phyloP scores from a whole-genome alignment of 768 basidiomycete species.

The Lentinula sp. region DNA sequence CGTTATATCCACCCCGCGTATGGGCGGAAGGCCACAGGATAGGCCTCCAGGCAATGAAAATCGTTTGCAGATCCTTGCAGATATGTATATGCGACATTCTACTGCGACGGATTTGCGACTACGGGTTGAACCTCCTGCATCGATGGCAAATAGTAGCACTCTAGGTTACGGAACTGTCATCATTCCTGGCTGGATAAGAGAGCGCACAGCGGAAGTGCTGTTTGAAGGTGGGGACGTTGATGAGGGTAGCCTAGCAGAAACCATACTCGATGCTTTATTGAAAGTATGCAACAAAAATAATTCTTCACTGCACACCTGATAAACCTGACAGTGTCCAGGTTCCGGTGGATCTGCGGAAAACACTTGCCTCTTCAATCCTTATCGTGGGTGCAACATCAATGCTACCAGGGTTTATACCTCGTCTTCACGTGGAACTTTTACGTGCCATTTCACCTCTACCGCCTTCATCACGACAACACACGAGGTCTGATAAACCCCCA shows the following conservation, averaged over 20 bases:
- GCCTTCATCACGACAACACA: slow-evolving; percentile 25
- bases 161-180: slow-evolving; percentile 72
- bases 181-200: slow-evolving; percentile 93
- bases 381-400: slow-evolving; percentile 86
- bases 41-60: slow-evolving; percentile 30
- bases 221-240: slow-evolving; percentile 90
- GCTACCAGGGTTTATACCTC: slow-evolving; percentile 88
- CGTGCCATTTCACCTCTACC: slow-evolving; percentile 45
- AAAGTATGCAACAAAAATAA: slow-evolving; percentile 48
- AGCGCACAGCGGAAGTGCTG: slow-evolving; percentile 84
- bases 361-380: slow-evolving; percentile 78
- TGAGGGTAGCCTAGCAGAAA: slow-evolving; percentile 77
- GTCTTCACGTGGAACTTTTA: slow-evolving; percentile 76
- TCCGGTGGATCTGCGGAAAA: slow-evolving; percentile 84
- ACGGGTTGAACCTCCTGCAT: slow-evolving; percentile 58
- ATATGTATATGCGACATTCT: slow-evolving; percentile 70
- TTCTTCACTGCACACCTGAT: neutral
- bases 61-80: slow-evolving; percentile 59
- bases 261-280: slow-evolving; percentile 70
- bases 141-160: slow-evolving; percentile 39
- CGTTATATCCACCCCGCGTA: slow-evolving; percentile 37
- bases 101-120: slow-evolving; percentile 71
- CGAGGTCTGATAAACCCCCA: slow-evolving; percentile 28
- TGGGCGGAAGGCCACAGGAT: slow-evolving; percentile 18
- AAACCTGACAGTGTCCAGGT: slow-evolving; percentile 38